A percentile compares a stretch with the other conserved stretches of the same genome.
phyloP scores from a whole-genome alignment of 139 green algal genomes.

The Choricystis sp. region DNA sequence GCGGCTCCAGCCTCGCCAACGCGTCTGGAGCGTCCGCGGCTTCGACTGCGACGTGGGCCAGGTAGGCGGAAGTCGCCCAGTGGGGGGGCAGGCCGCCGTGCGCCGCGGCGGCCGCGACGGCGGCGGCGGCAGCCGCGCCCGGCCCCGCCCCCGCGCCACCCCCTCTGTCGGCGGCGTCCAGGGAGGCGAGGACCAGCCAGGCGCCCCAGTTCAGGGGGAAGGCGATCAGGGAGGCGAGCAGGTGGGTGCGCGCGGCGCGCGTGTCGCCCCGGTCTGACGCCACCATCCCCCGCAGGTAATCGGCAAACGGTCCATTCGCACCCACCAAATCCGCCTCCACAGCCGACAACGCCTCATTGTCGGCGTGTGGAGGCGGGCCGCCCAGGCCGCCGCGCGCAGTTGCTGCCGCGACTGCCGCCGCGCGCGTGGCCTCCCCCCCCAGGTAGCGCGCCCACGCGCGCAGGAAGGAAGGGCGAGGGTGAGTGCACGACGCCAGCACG shows the following conservation, averaged over 20 bases:
- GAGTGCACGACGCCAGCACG: constrained; percentile 19
- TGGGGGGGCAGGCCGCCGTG: background rate
- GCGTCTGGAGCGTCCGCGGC: constrained; percentile 64
- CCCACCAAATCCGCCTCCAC: constrained; percentile 19
- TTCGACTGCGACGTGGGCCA: constrained; percentile 34
- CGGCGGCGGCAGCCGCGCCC: background rate
- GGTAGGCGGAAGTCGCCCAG: background rate
- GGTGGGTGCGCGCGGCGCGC: constrained; percentile 20
- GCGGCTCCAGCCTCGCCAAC: constrained; percentile 30
- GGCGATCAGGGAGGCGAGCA: constrained; percentile 28
- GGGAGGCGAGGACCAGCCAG: constrained; percentile 46
- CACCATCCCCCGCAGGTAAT: constrained; percentile 66
- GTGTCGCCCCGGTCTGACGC: constrained; percentile 30
- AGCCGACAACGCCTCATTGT: constrained; percentile 9
- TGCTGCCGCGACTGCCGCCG: background rate
- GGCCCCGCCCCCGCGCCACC: background rate
- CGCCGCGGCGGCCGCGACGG: background rate
- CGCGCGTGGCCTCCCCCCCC: constrained; percentile 54
- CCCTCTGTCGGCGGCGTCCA: background rate
- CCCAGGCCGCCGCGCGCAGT: background rate
- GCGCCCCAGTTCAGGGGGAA: constrained; percentile 87
- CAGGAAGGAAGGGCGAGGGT: constrained; percentile 49
- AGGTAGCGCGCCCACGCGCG: constrained; percentile 62
- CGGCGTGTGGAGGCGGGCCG: background rate
- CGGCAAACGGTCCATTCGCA: constrained; percentile 48